A percentile compares a stretch with the other conserved stretches of the same genome.
Conservation (phyloP, 176 grass and related monocot species). For the Carex pumila region DNA sequence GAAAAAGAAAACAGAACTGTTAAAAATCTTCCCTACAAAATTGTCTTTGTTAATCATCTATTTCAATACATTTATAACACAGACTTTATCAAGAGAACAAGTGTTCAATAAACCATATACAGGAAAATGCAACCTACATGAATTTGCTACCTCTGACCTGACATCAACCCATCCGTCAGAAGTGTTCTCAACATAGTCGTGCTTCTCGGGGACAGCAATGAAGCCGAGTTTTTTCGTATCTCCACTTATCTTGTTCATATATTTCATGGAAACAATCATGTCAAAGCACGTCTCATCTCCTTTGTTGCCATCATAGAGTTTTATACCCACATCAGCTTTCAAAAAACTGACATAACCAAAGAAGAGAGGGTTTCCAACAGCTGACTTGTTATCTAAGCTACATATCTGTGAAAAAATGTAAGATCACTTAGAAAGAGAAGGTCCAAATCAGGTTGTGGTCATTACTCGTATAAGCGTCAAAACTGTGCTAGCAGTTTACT, state of each 20-base stretch:
- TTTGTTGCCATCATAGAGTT: constrained; percentile 24
- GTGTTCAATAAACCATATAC: constrained; percentile 32
- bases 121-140: constrained; percentile 36
- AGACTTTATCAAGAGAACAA: constrained; percentile 43
- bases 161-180: constrained; percentile 33
- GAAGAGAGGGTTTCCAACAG: constrained; percentile 52
- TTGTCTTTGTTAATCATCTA: constrained; percentile 16
- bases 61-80: constrained; percentile 46
- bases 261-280: constrained; percentile 62
- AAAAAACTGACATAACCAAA: constrained; percentile 44
- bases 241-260: constrained; percentile 50
- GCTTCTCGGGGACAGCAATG: constrained; percentile 32
- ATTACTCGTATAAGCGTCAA: not conserved
- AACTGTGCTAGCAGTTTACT: not conserved
- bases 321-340: constrained; percentile 41
- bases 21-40: not conserved
- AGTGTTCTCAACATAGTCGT: constrained; percentile 35
- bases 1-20: not conserved
- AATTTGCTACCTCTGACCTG: constrained; percentile 36
- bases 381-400: constrained; percentile 32
- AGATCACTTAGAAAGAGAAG: not conserved
- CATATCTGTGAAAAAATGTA: constrained; percentile 45
- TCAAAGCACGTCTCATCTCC: constrained; percentile 27
- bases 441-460: not conserved
- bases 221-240: constrained; percentile 55